Conservation (phyloP, 2,329 filamentous ascomycete genomes). For the Chalaropsis ovoidea region DNA sequence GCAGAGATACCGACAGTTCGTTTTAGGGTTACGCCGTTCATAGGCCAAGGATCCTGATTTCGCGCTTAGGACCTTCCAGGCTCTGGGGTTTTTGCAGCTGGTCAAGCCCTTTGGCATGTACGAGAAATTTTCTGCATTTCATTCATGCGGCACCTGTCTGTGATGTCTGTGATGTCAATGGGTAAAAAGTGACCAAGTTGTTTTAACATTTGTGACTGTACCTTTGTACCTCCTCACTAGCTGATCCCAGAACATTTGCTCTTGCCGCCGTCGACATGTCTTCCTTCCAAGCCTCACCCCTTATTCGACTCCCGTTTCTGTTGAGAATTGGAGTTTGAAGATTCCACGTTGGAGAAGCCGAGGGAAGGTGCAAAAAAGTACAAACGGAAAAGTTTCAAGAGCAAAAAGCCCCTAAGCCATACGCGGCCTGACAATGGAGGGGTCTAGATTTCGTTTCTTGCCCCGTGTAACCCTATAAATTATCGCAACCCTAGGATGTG, state of each 20-base stretch:
- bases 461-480: background rate
- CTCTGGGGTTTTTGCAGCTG: background rate
- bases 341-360: conserved; percentile 1
- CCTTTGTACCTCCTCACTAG: too few relatives aligned
- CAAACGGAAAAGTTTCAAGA: background rate
- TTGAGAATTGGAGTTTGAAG: conserved; percentile 21
- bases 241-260: too few relatives aligned
- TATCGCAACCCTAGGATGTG: too few relatives aligned
- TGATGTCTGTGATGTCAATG: background rate
- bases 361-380: conserved; percentile 8
- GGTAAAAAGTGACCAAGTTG: background rate
- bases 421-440: background rate
- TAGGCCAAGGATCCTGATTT: background rate
- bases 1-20: background rate
- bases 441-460: background rate
- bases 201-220: too few relatives aligned
- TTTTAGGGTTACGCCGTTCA: conserved; percentile 1
- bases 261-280: background rate
- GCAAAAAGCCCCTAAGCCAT: background rate
- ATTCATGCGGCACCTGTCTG: background rate
- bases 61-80: background rate
- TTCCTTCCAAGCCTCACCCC: background rate
- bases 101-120: background rate
- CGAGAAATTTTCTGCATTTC: background rate
- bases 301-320: conserved; percentile 9